Percentiles rank a stretch among this genome's conserved stretches.
These are phyloP conservation scores for Microsporum ferrugineum DNA, from an alignment of 2,329 filamentous ascomycete genomes.

Conservation along the genomic window DNA sequence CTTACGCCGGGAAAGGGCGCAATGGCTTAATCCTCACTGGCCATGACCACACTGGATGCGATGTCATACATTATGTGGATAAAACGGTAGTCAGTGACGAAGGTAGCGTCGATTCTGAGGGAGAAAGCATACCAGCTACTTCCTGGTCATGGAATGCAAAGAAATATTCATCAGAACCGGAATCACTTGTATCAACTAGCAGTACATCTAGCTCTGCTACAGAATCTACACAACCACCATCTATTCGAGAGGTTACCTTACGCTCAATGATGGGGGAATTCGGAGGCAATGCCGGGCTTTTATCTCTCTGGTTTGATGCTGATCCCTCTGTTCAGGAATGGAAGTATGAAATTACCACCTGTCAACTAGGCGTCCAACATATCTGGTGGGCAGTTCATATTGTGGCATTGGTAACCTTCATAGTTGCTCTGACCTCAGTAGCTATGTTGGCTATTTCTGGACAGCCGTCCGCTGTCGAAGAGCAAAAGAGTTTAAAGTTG, in stretches of 20 bases:
- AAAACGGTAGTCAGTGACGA: slow-evolving; percentile 31
- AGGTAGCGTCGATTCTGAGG: slow-evolving; percentile 8
- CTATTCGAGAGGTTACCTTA: slow-evolving; percentile 76
- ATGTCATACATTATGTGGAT: slow-evolving; percentile 72
- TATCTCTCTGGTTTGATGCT: slow-evolving; percentile 82
- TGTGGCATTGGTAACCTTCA: slow-evolving; percentile 45
- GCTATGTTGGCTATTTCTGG: background rate
- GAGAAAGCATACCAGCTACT: background rate
- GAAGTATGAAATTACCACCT: slow-evolving; percentile 69
- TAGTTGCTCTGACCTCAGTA: slow-evolving; percentile 22
- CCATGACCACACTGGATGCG: slow-evolving; percentile 91
- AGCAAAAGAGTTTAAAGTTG: slow-evolving; percentile 16
- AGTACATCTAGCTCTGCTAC: background rate
- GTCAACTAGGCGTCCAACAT: slow-evolving; percentile 72
- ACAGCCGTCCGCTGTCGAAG: background rate
- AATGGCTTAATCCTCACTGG: slow-evolving; percentile 76
- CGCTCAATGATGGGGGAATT: slow-evolving; percentile 98
- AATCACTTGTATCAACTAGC: background rate
- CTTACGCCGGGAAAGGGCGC: slow-evolving; percentile 53
- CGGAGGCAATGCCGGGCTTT: slow-evolving; percentile 76
- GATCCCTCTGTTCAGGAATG: slow-evolving; percentile 52
- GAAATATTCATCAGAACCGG: slow-evolving; percentile 17
- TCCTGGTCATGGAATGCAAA: slow-evolving; percentile 28
- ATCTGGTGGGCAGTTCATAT: slow-evolving; percentile 89
- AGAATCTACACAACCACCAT: slow-evolving; percentile 21